Percentiles rank a stretch among this genome's conserved stretches.
These are phyloP conservation scores for Aspergillus puulaauensis DNA, from an alignment of 2,329 filamentous ascomycete species.

Conservation along the genomic window DNA sequence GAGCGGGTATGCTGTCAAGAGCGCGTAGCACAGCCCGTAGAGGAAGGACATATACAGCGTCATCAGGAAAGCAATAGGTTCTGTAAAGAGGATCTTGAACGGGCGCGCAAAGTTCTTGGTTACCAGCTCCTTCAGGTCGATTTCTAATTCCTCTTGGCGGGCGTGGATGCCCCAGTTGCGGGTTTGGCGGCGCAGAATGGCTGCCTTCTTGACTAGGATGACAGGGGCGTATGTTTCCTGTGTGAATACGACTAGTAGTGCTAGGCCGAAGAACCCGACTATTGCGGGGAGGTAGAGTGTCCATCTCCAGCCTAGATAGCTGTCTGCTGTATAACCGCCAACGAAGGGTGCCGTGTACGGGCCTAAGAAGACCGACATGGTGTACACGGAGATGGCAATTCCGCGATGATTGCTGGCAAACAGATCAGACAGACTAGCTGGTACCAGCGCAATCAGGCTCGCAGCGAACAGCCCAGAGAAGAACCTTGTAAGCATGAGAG, in stretches of 20 bases:
- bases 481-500: constrained; percentile 42
- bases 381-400: constrained; percentile 46
- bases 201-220: constrained; percentile 19
- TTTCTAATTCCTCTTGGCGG: constrained; percentile 21
- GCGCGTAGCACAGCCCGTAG: constrained; percentile 22
- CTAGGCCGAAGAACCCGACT: constrained; percentile 50
- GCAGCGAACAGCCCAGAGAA: constrained; percentile 46
- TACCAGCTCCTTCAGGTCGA: constrained; percentile 18
- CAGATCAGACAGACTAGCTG: constrained; percentile 47
- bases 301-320: constrained; percentile 49
- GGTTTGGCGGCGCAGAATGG: constrained; percentile 20
- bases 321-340: constrained; percentile 49
- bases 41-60: constrained; percentile 27
- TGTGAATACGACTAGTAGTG: constrained; percentile 37
- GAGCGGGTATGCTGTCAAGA: constrained; percentile 22
- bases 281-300: constrained; percentile 50
- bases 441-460: constrained; percentile 41
- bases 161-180: constrained; percentile 24
- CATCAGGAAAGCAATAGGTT: constrained; percentile 25
- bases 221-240: constrained; percentile 54
- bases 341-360: constrained; percentile 49
- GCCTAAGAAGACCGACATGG: constrained; percentile 47
- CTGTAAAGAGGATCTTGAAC: constrained; percentile 21
- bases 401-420: constrained; percentile 45
- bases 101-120: constrained; percentile 23